A percentile compares a stretch with the other conserved stretches of the same genome.
Conservation (phyloP, 2,329 filamentous ascomycete genomes). For the Apiospora hydei region DNA sequence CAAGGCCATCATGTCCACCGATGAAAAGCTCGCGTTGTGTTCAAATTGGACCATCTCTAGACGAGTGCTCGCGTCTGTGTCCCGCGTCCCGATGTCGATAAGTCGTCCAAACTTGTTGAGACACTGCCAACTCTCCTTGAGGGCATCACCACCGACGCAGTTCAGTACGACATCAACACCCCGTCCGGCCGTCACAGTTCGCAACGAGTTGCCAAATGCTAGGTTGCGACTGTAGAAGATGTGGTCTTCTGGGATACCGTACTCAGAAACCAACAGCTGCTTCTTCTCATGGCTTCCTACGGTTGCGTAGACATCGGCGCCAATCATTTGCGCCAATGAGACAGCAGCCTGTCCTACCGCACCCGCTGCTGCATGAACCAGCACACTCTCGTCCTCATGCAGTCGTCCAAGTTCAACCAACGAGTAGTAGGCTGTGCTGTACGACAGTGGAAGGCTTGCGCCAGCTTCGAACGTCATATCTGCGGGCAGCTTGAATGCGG, state of each 20-base stretch:
- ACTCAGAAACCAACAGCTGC: conserved; percentile 21
- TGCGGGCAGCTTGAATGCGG: conserved; percentile 39
- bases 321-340: conserved; percentile 25
- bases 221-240: conserved; percentile 26
- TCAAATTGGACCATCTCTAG: conserved; percentile 59
- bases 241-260: conserved; percentile 23
- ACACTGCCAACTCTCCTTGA: conserved; percentile 41
- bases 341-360: conserved; percentile 28
- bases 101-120: conserved; percentile 42
- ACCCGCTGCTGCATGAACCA: conserved; percentile 26
- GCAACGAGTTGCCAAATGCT: conserved; percentile 23
- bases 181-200: conserved; percentile 16
- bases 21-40: conserved; percentile 54
- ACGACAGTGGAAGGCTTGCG: conserved; percentile 26
- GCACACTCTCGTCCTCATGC: conserved; percentile 20
- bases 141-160: conserved; percentile 38
- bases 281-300: conserved; percentile 26
- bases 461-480: conserved; percentile 35
- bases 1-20: conserved; percentile 54
- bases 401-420: conserved; percentile 25
- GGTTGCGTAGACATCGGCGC: conserved; percentile 25
- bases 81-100: conserved; percentile 39
- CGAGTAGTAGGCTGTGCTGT: conserved; percentile 26
- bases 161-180: conserved; percentile 29
- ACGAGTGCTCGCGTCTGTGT: conserved; percentile 36